phyloP scores from a whole-genome alignment of 179 eudicot genomes.

The Spinacia oleracea region DNA sequence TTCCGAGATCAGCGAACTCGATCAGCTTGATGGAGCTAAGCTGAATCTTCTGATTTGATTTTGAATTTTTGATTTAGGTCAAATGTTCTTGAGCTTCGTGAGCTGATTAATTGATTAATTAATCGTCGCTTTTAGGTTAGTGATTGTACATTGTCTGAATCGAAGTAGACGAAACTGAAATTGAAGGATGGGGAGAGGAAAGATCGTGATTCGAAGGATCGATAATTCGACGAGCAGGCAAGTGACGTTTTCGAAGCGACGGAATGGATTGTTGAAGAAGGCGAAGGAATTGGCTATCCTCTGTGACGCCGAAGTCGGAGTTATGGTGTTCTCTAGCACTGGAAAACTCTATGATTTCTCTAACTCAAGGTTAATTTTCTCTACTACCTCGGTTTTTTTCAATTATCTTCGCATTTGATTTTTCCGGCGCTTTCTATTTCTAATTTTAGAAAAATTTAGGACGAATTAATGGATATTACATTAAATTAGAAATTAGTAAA shows the following conservation, averaged over 20 bases:
- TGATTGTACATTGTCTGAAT: no score
- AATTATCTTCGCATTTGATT: no score
- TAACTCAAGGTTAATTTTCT: slow-evolving; percentile 31
- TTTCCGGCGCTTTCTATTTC: background rate
- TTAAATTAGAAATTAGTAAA: background rate
- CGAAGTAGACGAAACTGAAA: background rate
- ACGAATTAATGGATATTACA: background rate
- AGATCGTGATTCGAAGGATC: slow-evolving; percentile 41
- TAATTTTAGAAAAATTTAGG: background rate
- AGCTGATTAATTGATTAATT: background rate
- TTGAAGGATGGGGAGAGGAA: slow-evolving; percentile 43
- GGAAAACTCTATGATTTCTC: slow-evolving; percentile 37
- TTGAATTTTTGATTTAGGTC: background rate
- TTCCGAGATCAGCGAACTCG: no score
- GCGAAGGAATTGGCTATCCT: slow-evolving; percentile 38
- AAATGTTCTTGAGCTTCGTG: background rate
- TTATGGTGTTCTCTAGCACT: slow-evolving; percentile 38
- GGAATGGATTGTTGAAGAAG: slow-evolving; percentile 36
- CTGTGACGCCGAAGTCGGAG: slow-evolving; percentile 42
- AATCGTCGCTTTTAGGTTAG: background rate
- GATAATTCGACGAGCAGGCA: slow-evolving; percentile 40
- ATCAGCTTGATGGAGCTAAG: no score
- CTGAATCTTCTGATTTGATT: no score
- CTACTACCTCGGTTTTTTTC: no score
- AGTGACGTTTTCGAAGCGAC: slow-evolving; percentile 38